Conservation (phyloP, 306 rosid species). For the Hippophae rhamnoides region DNA sequence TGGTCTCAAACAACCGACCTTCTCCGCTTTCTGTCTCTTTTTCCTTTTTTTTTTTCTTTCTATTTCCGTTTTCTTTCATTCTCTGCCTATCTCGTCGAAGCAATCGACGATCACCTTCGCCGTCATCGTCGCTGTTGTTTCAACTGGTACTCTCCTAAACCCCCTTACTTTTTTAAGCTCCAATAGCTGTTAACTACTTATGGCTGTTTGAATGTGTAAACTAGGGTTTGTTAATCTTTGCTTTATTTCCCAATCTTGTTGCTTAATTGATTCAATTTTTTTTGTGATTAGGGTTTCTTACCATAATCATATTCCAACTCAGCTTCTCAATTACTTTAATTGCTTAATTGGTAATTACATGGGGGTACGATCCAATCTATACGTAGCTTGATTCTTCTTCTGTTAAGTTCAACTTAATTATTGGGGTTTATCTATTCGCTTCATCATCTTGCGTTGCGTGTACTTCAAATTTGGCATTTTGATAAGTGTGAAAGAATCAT, state of each 20-base stretch:
- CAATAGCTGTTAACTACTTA: constrained; percentile 7
- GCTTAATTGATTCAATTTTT: too few species aligned
- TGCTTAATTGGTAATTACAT: not conserved
- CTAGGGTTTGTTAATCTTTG: constrained; percentile 19
- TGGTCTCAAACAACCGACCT: too few species aligned
- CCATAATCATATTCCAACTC: not conserved
- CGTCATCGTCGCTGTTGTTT: not conserved
- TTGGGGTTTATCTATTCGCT: too few species aligned
- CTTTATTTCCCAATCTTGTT: constrained; percentile 7
- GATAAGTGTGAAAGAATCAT: too few species aligned
- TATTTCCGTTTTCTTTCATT: not conserved
- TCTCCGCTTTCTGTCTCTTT: not conserved
- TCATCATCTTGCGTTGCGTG: too few species aligned
- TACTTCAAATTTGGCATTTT: too few species aligned
- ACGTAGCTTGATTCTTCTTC: too few species aligned
- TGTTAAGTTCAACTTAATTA: too few species aligned
- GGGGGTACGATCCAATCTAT: too few species aligned
- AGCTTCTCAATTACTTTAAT: not conserved
- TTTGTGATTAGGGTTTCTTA: constrained; percentile 1
- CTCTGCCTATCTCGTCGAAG: not conserved
- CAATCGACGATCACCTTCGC: constrained; percentile 25
- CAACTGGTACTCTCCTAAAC: constrained; percentile 5
- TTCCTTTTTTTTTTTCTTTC: not conserved
- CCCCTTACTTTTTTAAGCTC: constrained; percentile 17
- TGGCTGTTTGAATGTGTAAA: constrained; percentile 6